phyloP scores from a whole-genome alignment of 768 basidiomycete genomes.

The Boletus vinaceobasis region DNA sequence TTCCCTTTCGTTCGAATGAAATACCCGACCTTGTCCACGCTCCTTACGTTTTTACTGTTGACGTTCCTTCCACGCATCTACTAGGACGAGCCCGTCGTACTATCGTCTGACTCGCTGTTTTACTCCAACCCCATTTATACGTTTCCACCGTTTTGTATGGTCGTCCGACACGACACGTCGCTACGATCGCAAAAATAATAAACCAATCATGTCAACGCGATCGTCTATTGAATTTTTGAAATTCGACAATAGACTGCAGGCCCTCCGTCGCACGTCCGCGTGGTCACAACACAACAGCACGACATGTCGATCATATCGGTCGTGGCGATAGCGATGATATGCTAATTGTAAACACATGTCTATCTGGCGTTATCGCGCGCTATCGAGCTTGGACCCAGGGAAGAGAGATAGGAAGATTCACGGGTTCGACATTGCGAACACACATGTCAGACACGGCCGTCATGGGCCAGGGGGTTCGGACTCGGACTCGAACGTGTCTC shows the following conservation, averaged over 20 bases:
- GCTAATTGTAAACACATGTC: neutral
- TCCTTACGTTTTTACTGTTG: conserved; percentile 14
- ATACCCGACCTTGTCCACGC: conserved; percentile 13
- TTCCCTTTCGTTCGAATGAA: conserved; percentile 6
- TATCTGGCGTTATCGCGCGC: neutral
- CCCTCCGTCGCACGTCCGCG: neutral
- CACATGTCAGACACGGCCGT: too few relatives aligned
- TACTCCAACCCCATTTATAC: too few relatives aligned
- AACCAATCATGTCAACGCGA: too few relatives aligned
- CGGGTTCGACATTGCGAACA: too few relatives aligned
- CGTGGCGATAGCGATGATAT: neutral
- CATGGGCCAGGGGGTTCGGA: neutral
- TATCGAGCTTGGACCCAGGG: too few relatives aligned
- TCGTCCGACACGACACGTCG: too few relatives aligned
- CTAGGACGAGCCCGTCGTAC: too few relatives aligned
- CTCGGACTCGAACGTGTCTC: neutral
- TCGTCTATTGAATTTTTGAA: too few relatives aligned
- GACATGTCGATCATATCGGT: conserved; percentile 4
- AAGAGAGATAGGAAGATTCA: too few relatives aligned
- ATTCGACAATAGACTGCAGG: neutral
- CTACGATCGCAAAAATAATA: too few relatives aligned
- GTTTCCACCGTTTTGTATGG: too few relatives aligned
- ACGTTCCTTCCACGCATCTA: neutral
- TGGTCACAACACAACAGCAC: neutral
- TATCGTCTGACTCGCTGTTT: too few relatives aligned